Evolutionary conservation across 2,329 filamentous ascomycete genomes (phyloP).

Genomic region (Stagonosporopsis cucurbitacearum): DNA sequence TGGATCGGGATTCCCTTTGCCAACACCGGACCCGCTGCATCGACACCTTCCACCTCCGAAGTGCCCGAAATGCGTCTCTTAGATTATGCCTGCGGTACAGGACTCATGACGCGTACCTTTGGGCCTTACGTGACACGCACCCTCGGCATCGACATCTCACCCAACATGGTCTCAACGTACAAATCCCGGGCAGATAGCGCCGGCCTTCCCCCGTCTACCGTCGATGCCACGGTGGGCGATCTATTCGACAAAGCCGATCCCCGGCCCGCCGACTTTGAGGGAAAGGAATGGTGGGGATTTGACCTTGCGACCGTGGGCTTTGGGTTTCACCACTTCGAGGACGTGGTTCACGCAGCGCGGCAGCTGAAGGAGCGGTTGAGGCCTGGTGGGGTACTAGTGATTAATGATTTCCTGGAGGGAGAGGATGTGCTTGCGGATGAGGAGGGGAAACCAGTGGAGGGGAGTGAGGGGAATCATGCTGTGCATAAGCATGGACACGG

Average conservation of each 20-base stretch:
- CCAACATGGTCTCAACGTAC: conserved; percentile 72
- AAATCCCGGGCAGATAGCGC: conserved; percentile 61
- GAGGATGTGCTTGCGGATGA: conserved; percentile 42
- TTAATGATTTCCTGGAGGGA: conserved; percentile 72
- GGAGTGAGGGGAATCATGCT: conserved; percentile 34
- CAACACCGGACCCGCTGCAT: conserved; percentile 41
- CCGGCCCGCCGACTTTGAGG: conserved; percentile 27
- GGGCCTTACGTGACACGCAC: conserved; percentile 68
- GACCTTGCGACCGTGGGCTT: conserved; percentile 53
- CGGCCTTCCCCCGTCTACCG: conserved; percentile 22
- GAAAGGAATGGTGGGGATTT: conserved; percentile 47
- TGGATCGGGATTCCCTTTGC: conserved; percentile 69
- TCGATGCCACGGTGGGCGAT: conserved; percentile 45
- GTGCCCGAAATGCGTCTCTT: conserved; percentile 59
- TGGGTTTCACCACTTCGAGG: conserved; percentile 60
- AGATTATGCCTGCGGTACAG: conserved; percentile 80
- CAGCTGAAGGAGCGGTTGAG: conserved; percentile 67
- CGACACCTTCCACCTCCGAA: conserved; percentile 12
- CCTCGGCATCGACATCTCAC: conserved; percentile 72
- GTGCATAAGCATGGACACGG: conserved; percentile 26
- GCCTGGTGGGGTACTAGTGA: conserved; percentile 69
- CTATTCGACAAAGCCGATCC: conserved; percentile 42
- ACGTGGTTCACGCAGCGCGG: conserved; percentile 65
- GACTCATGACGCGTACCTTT: conserved; percentile 66
- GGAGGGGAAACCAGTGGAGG: conserved; percentile 30